Evolutionary conservation across 2,329 filamentous ascomycete genomes (phyloP).

Genomic region (Falciphora oryzae): DNA sequence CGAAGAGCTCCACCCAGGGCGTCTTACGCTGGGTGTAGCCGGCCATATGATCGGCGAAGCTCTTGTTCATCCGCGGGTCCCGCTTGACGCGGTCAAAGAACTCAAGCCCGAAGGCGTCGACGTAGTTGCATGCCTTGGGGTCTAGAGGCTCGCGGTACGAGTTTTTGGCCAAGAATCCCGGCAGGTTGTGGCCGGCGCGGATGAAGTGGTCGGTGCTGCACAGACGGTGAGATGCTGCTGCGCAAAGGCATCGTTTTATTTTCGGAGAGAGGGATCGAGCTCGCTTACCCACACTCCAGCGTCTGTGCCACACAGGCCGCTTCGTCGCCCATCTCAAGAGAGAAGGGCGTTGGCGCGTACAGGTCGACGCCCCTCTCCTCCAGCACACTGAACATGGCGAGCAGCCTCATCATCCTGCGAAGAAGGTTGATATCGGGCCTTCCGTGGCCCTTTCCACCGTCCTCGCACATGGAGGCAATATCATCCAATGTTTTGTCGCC

Average conservation of each 20-base stretch:
- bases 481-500: slow-evolving; percentile 23
- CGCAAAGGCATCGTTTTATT: too few species aligned
- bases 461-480: slow-evolving; percentile 20
- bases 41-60: slow-evolving; percentile 30
- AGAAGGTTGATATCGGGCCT: slow-evolving; percentile 23
- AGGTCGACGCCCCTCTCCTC: slow-evolving; percentile 24
- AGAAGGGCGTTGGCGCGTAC: slow-evolving; percentile 27
- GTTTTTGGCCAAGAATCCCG: slow-evolving; percentile 26
- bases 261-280: too few species aligned
- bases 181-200: slow-evolving; percentile 24
- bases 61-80: slow-evolving; percentile 22
- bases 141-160: slow-evolving; percentile 27
- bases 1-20: slow-evolving; percentile 28
- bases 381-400: slow-evolving; percentile 25
- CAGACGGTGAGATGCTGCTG: neutral
- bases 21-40: slow-evolving; percentile 27
- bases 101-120: slow-evolving; percentile 19
- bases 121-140: slow-evolving; percentile 21
- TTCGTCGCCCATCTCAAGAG: slow-evolving; percentile 25
- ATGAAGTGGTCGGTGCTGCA: slow-evolving; percentile 26
- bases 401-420: slow-evolving; percentile 24
- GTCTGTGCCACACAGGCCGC: slow-evolving; percentile 24
- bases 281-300: slow-evolving; percentile 24
- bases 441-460: neutral
- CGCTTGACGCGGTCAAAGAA: slow-evolving; percentile 28